Percentiles rank a stretch among this genome's conserved stretches.
These are phyloP conservation scores for Kodamaea fukazawae DNA, from an alignment of 805 yeast genomes.

Conservation along the genomic window DNA sequence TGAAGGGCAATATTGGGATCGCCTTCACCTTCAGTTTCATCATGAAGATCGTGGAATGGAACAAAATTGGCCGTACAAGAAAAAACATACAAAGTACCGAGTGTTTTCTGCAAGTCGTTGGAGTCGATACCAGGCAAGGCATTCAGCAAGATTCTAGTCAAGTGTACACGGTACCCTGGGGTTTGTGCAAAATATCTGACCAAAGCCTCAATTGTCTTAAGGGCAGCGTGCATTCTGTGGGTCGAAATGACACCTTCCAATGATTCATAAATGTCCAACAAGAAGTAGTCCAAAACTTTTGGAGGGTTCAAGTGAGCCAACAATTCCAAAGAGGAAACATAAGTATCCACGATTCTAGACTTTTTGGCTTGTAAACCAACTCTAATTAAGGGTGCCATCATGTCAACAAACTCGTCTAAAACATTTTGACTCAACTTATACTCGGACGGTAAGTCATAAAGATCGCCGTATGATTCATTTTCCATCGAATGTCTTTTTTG, in stretches of 20 bases:
- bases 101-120: conserved; percentile 76
- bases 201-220: conserved; percentile 63
- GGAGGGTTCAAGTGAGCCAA: conserved; percentile 62
- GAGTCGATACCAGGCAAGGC: conserved; percentile 81
- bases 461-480: conserved; percentile 29
- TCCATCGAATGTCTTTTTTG: conserved; percentile 59
- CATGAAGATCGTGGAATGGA: conserved; percentile 64
- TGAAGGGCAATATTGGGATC: conserved; percentile 42
- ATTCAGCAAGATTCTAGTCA: conserved; percentile 68
- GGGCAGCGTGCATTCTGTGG: conserved; percentile 73
- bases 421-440: conserved; percentile 37
- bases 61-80: conserved; percentile 68
- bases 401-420: conserved; percentile 42
- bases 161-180: conserved; percentile 70
- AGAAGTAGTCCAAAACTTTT: conserved; percentile 48
- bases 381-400: conserved; percentile 54
- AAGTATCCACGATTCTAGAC: conserved; percentile 51
- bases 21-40: conserved; percentile 41
- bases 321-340: conserved; percentile 58
- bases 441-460: conserved; percentile 24
- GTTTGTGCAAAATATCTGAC: conserved; percentile 63
- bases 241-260: conserved; percentile 67
- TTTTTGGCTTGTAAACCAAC: conserved; percentile 80
- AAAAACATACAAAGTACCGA: conserved; percentile 63
- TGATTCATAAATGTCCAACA: conserved; percentile 76